phyloP scores from a whole-genome alignment of 345 rosid species.

The Populus deltoides region DNA sequence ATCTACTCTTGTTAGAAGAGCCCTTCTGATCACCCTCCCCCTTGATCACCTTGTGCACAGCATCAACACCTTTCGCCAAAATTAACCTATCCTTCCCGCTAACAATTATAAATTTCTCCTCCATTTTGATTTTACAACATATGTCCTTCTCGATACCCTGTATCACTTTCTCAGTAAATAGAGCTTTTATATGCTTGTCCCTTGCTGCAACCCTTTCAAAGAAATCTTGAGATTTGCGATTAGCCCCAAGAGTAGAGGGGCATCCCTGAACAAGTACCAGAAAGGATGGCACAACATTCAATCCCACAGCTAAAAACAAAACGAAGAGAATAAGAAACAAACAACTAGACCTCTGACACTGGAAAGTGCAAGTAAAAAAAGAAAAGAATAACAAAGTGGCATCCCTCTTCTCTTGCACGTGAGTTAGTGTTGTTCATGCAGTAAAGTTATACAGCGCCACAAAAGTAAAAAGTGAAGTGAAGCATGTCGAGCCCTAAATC shows the following conservation, averaged over 20 bases:
- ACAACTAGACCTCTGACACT: background rate
- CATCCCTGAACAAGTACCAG: slow-evolving; percentile 62
- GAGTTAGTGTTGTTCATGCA: background rate
- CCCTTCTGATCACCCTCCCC: slow-evolving; percentile 67
- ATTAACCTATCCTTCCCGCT: slow-evolving; percentile 92
- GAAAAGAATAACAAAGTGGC: background rate
- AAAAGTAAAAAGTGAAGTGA: background rate
- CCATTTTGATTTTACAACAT: slow-evolving; percentile 89
- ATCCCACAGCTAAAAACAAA: background rate
- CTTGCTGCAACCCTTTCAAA: slow-evolving; percentile 93
- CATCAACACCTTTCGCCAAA: slow-evolving; percentile 93
- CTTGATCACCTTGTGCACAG: slow-evolving; percentile 76
- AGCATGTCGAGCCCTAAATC: background rate
- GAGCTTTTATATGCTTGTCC: slow-evolving; percentile 65
- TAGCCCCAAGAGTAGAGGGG: slow-evolving; percentile 95
- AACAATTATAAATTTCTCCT: slow-evolving; percentile 87
- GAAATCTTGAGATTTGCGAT: slow-evolving; percentile 87
- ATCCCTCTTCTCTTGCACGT: no score
- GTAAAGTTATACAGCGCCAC: background rate
- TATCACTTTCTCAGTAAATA: slow-evolving; percentile 75
- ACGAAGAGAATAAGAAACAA: background rate
- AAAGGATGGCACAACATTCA: slow-evolving; percentile 8
- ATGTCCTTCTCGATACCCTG: slow-evolving; percentile 76
- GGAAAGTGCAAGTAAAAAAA: background rate
- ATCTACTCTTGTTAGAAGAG: slow-evolving; percentile 67